Evolutionary conservation across 2,329 filamentous ascomycete genomes (phyloP).

Genomic region (Elsinoe necatrix): DNA sequence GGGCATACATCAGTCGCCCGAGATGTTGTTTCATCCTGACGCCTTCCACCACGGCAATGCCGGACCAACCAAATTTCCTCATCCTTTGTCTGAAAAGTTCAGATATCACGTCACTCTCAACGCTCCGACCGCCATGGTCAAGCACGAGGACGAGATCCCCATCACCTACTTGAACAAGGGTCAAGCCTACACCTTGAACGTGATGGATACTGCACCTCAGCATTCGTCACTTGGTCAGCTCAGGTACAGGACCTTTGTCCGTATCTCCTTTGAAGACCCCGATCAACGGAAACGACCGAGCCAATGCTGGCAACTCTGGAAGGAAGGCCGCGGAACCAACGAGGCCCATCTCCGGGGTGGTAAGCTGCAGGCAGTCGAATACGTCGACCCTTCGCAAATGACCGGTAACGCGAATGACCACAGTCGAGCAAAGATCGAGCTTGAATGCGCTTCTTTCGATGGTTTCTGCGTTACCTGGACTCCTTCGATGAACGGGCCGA

Average conservation of each 20-base stretch:
- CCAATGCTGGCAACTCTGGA: conserved; percentile 86
- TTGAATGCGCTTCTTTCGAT: conserved; percentile 68
- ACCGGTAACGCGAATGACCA: conserved; percentile 42
- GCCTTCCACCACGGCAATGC: conserved; percentile 39
- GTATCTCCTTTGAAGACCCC: conserved; percentile 96
- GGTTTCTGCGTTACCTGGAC: conserved; percentile 84
- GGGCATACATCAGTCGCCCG: conserved; percentile 53
- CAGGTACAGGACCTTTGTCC: conserved; percentile 80
- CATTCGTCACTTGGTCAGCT: conserved; percentile 52
- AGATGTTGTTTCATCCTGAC: conserved; percentile 50
- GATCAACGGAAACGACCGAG: conserved; percentile 78
- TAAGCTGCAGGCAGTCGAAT: conserved; percentile 89
- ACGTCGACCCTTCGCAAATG: conserved; percentile 59
- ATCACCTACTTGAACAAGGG: conserved; percentile 98
- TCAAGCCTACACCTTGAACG: conserved; percentile 80
- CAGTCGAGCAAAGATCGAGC: conserved; percentile 39
- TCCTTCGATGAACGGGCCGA: conserved; percentile 52
- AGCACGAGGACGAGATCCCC: conserved; percentile 79
- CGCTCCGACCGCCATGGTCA: conserved; percentile 94
- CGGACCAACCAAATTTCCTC: conserved; percentile 29
- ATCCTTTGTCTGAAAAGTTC: conserved; percentile 51
- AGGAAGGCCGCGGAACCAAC: conserved; percentile 89
- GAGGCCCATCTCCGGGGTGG: conserved; percentile 91
- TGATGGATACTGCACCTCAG: conserved; percentile 65
- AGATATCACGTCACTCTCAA: conserved; percentile 85